Evolutionary conservation across 441 rosid species (phyloP), one percentile per base, ranked within the genome.

Genomic region (Pelargonium cotyledonis): DNA sequence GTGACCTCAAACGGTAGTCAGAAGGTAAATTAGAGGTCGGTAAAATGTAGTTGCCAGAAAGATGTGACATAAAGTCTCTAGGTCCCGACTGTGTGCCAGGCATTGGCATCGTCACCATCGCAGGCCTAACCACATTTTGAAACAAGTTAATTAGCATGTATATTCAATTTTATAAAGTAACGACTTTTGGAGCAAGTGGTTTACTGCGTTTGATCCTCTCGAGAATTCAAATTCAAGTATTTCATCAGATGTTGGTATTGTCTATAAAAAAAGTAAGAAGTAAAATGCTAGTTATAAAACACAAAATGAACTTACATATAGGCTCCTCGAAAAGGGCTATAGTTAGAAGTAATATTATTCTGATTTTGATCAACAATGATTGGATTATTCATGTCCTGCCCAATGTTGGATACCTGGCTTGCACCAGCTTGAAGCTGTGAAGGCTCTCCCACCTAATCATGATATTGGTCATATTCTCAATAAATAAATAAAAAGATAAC

Each of bases 331-430:
- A 14, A 16, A 8, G 26, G 26, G 61, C 7, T 16, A 55, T 4
- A 55, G 5, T 38, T 38, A 15, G 61, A n/a, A 7, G 61, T 7
- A 55, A 55, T 6, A 55, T 55, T 55, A 55, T 55, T 18, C 61
- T 16, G 61, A 6, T 6, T 55, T 55, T 16, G 61, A 55, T 55
- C 9, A 8, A 55, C n/a, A 16, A n/a, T 55, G 23, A 55, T 55
- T 16, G 61, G 61, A 55, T 55, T 55, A 55, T 55, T 55, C 61
- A 15, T 55, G 61, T 55, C 61, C 61, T n/a, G 61, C 23, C 41
- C 41, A 6, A 38, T 38, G 6, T 38, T 38, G 41, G 1, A 8
- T 38, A 6, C 61, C 61, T 55, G 61, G 23, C 18, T 15, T 16
- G 61, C 61, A 16, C 61, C 61, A 16, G 23, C 18, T 6, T 55